A percentile compares a stretch with the other conserved stretches of the same genome.
These are phyloP conservation scores for Leucosporidium scottii DNA, from an alignment of 768 basidiomycete species.

Conservation along the genomic window DNA sequence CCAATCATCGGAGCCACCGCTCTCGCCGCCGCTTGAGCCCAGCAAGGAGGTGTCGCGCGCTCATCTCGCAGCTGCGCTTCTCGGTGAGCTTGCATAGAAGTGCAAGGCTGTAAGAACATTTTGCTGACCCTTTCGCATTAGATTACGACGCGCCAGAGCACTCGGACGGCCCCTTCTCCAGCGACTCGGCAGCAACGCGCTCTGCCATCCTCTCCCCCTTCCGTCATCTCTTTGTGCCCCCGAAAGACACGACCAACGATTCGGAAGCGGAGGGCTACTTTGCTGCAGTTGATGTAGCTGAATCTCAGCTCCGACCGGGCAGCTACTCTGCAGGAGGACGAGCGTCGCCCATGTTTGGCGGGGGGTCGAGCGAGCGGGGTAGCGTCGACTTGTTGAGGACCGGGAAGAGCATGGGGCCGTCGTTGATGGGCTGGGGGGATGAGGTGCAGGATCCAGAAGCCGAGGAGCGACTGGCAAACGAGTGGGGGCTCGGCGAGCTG, in stretches of 20 bases:
- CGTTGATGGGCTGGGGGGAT: not conserved
- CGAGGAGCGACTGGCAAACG: conserved; percentile 19
- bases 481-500: conserved; percentile 20
- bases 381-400: not conserved
- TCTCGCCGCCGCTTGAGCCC: too few species aligned
- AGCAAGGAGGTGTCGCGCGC: too few species aligned
- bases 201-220: not conserved
- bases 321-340: too few species aligned
- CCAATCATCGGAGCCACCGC: too few species aligned
- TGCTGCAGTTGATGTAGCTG: too few species aligned
- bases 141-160: not conserved
- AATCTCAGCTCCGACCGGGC: not conserved
- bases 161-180: not conserved
- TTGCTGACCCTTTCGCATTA: not conserved
- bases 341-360: not conserved
- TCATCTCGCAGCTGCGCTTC: not conserved
- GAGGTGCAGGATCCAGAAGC: not conserved
- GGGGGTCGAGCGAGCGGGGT: not conserved
- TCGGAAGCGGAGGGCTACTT: not conserved
- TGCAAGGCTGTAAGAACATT: too few species aligned
- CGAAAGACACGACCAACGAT: not conserved
- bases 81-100: not conserved
- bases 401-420: not conserved
- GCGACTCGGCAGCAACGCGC: not conserved
- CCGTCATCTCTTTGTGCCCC: not conserved